Evolutionary conservation across 768 basidiomycete genomes (phyloP).

Genomic region (Tricholoma matsutake): DNA sequence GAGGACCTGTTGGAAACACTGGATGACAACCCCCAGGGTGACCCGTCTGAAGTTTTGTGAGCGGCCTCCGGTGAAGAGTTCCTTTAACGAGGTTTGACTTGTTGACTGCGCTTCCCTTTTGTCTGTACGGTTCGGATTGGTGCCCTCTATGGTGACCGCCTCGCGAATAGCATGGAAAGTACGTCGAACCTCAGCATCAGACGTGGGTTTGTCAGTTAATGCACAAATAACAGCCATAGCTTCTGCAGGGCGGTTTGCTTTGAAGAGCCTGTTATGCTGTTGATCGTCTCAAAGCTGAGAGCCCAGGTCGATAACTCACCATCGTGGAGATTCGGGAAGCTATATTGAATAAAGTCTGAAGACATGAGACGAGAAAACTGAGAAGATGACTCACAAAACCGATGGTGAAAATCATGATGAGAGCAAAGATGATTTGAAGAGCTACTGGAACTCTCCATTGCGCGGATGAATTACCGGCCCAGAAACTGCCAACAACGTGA

Average conservation of each 20-base stretch:
- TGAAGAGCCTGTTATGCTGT: constrained; percentile 49
- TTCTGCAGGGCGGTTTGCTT: constrained; percentile 50
- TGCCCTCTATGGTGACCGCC: constrained; percentile 43
- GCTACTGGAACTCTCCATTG: constrained; percentile 67
- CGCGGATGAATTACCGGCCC: constrained; percentile 45
- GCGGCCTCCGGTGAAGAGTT: constrained; percentile 53
- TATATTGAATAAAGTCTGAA: constrained; percentile 14
- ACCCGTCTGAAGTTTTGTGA: constrained; percentile 61
- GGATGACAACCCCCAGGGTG: constrained; percentile 50
- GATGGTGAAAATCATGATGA: constrained; percentile 50
- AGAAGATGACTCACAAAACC: constrained; percentile 39
- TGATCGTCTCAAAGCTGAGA: neutral
- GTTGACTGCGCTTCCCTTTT: constrained; percentile 6
- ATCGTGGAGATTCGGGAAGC: constrained; percentile 60
- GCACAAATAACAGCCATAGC: constrained; percentile 62
- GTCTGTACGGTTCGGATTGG: constrained; percentile 1
- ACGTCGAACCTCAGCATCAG: constrained; percentile 43
- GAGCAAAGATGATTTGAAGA: constrained; percentile 53
- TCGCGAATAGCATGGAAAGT: constrained; percentile 55
- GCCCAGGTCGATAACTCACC: constrained; percentile 25
- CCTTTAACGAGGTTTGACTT: constrained; percentile 39
- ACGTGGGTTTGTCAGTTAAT: constrained; percentile 48
- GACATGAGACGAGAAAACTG: neutral
- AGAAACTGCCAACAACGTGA: constrained; percentile 38
- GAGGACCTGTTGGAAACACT: constrained; percentile 59